Evolutionary conservation across 1,284 basidiomycete species (phyloP), one percentile per base, ranked within the genome.

Genomic region (Ustilago curta): DNA sequence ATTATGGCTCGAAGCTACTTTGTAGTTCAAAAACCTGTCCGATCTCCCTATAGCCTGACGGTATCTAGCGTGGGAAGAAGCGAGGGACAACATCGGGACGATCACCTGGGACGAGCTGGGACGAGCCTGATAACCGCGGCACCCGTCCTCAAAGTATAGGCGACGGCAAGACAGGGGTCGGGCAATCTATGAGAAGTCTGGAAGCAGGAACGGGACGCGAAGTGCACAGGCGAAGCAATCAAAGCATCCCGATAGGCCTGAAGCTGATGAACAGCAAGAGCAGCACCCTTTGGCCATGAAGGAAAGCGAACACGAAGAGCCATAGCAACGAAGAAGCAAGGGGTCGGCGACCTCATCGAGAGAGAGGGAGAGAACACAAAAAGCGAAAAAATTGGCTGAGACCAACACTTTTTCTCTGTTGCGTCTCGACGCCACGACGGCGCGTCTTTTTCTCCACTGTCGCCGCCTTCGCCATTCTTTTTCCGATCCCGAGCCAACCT

Each of bases 351-450:
- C 32, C 14, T 32, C 8, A 8, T 32, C 31, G 9, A 14, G 35
- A 16, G 14, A 37, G 14, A 37, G n/a, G n/a, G n/a, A n/a, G n/a
- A n/a, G n/a, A n/a, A n/a, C n/a, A 12, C 27, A 12, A 37, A 37
- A 32, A 9, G 2, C 2, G 8, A 12, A 32, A 8, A 16, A 37
- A 37, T 37, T 14, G 12, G 12, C 37, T 40, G 51, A 53, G 40
- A 53, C 51, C 51, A 53, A 53, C 51, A 53, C 51, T 53, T 43
- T 54, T 54, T 43, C 2, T 19, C 14, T 21, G 43, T 25, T 25
- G 43, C 43, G 43, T 8, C 43, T 45, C 23, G 43, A 45, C 12
- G 14, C 43, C 11, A 14, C 35, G 14, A 16, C 4, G 35, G 23
- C 23, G 43, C 43, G 29, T 29, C 25, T 31, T 48, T 4, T 5